Base-by-base conservation (phyloP, 495 filamentous ascomycete genomes). In the Penicillium paradoxum region DNA sequence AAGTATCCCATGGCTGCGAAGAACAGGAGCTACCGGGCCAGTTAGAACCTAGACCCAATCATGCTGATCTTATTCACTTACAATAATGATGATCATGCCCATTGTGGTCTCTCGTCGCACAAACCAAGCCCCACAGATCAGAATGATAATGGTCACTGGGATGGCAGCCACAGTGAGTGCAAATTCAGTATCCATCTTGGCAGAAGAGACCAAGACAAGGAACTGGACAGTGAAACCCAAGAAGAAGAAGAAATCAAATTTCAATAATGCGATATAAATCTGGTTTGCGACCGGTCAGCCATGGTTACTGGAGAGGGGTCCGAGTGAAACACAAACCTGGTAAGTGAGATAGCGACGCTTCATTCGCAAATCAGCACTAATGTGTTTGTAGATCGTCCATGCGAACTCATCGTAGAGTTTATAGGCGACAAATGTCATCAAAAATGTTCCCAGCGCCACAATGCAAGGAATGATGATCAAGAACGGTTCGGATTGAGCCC, bases 241-340 rank as follows among this genome's bases (percentile, higher is more conserved):
- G 81, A 98, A 98, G 79, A 98, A 96, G 81, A 98, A 98, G 70
- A 98, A 97, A 73, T 98, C 93, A 69, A 98, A 98, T 70, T 98
- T 98, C 46, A 98, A 79, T 9, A 97, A 81, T 32, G 95, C 89
- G 62, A 98, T 97, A 72, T 96, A 98, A 63, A 98, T 91, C 91
- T 97, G 19, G 19, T 27, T 14, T 2, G 22, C n/a, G 33, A 17
- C 3, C 22, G 51, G 54, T 83, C 56, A 78, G 50, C 36, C 4
- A 33, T 6, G 34, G 19, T 21, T 5, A 38, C 34, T 2, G 6
- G 25, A 10, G 21, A 27, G 45, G 29, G 29, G 22, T 21, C 3
- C 15, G 21, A 24, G 8, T 34, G 14, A 22, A 11, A 34, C 24
- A 65, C 78, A 32, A 75, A 96, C 92, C 85, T 98, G 93, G 67